Evolutionary conservation across 768 basidiomycete species (phyloP).

Genomic region (Pleurotus salmoneostramineus): DNA sequence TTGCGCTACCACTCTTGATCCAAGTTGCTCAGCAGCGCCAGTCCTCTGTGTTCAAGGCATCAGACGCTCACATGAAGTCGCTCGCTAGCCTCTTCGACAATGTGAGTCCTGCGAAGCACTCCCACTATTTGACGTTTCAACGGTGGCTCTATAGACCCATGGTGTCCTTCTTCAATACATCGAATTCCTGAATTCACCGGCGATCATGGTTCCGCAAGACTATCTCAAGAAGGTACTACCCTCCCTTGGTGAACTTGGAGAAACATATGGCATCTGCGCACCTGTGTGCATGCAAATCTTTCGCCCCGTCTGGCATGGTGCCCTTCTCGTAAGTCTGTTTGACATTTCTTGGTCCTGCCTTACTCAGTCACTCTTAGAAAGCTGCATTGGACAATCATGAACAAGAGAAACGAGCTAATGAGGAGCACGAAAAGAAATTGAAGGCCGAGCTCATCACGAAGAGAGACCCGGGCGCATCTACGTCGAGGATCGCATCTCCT

Average conservation of each 20-base stretch:
- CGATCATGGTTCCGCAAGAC: constrained; percentile 62
- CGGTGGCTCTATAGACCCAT: constrained; percentile 57
- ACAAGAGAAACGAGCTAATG: constrained; percentile 62
- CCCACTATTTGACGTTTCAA: too few relatives aligned
- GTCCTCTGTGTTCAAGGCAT: constrained; percentile 71
- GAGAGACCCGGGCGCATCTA: constrained; percentile 54
- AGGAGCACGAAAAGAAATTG: constrained; percentile 77
- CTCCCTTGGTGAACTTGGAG: constrained; percentile 65
- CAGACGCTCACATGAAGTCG: constrained; percentile 79
- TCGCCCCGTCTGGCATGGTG: constrained; percentile 70
- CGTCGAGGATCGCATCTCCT: constrained; percentile 66
- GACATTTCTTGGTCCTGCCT: background rate
- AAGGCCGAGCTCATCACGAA: constrained; percentile 80
- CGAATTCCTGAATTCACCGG: constrained; percentile 77
- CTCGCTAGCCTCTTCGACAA: constrained; percentile 86
- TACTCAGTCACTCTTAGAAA: constrained; percentile 31
- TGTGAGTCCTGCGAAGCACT: constrained; percentile 41
- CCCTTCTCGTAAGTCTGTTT: constrained; percentile 48
- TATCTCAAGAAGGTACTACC: constrained; percentile 77
- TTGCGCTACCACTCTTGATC: constrained; percentile 87
- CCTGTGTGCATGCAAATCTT: constrained; percentile 94
- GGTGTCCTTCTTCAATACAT: constrained; percentile 90
- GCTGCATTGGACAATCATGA: constrained; percentile 64
- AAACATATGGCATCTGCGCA: constrained; percentile 75
- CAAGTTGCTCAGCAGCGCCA: constrained; percentile 91